These are phyloP conservation scores for Stylosanthes scabra DNA, from an alignment of 331 rosid species.

Conservation along the genomic window DNA sequence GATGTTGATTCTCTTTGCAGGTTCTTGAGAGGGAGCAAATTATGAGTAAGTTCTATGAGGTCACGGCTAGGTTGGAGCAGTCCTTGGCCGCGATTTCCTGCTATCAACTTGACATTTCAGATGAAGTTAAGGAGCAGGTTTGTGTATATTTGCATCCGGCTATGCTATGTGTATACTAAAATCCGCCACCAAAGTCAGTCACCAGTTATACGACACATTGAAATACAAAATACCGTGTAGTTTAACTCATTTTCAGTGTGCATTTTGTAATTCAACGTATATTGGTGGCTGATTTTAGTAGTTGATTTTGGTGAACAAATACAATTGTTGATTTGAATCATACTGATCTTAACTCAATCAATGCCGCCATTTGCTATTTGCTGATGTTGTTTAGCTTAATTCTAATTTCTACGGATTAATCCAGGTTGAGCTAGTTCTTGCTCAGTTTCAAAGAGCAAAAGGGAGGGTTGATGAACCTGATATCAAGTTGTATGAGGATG, in stretches of 20 bases:
- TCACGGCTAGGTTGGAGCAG: constrained; percentile 75
- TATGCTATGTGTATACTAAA: too few species aligned
- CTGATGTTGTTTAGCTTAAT: neutral
- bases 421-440: constrained; percentile 93
- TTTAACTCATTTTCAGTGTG: too few species aligned
- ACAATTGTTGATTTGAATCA: too few species aligned
- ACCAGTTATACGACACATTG: too few species aligned
- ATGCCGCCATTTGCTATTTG: constrained; percentile 19
- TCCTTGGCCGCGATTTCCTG: constrained; percentile 72
- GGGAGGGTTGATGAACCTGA: constrained; percentile 76
- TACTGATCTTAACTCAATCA: neutral
- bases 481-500: constrained; percentile 70
- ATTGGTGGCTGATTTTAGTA: too few species aligned
- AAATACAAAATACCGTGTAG: too few species aligned
- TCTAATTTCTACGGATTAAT: constrained; percentile 8
- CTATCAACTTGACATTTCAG: constrained; percentile 86
- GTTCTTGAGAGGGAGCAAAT: constrained; percentile 81
- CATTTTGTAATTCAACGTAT: too few species aligned
- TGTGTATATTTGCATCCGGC: constrained; percentile 16
- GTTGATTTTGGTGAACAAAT: too few species aligned
- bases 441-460: constrained; percentile 93
- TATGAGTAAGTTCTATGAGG: constrained; percentile 70
- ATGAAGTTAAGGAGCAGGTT: constrained; percentile 99
- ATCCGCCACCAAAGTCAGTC: too few species aligned
- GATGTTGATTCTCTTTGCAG: constrained; percentile 54